phyloP scores from a whole-genome alignment of 179 eudicot species.

The Carnegiea gigantea region DNA sequence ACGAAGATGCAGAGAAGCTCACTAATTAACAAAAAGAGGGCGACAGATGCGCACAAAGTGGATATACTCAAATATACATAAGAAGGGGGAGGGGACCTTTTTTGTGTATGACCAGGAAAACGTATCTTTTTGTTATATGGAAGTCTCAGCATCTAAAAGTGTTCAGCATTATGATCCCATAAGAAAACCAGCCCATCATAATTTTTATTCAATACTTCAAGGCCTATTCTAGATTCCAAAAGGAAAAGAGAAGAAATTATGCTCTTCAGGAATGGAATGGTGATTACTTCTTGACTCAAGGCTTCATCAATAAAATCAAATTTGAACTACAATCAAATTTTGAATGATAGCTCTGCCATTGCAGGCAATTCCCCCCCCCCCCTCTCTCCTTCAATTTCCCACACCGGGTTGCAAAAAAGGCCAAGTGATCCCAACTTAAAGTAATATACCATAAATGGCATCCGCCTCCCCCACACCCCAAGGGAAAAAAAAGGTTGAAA shows the following conservation, averaged over 20 bases:
- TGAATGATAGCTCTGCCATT: background rate
- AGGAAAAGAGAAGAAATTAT: too few relatives aligned
- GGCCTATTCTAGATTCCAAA: background rate
- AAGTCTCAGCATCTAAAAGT: background rate
- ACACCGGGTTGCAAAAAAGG: background rate
- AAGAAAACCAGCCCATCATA: background rate
- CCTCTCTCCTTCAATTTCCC: background rate
- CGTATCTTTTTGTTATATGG: background rate
- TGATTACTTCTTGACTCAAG: background rate
- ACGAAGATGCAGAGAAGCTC: background rate
- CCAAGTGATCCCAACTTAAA: too few relatives aligned
- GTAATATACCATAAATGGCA: too few relatives aligned
- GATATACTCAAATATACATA: background rate
- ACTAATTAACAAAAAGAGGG: background rate
- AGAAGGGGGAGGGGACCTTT: background rate
- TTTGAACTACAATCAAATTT: background rate
- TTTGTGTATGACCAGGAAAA: background rate
- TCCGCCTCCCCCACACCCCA: too few relatives aligned
- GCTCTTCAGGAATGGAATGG: too few relatives aligned
- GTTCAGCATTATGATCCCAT: background rate
- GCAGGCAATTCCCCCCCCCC: too few relatives aligned
- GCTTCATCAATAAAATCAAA: background rate
- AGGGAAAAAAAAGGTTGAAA: too few relatives aligned
- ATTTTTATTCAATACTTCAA: background rate
- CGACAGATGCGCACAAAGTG: background rate